Base-by-base conservation (phyloP, 1,284 basidiomycete genomes). In the Microbotryum silenes-acaulis region DNA sequence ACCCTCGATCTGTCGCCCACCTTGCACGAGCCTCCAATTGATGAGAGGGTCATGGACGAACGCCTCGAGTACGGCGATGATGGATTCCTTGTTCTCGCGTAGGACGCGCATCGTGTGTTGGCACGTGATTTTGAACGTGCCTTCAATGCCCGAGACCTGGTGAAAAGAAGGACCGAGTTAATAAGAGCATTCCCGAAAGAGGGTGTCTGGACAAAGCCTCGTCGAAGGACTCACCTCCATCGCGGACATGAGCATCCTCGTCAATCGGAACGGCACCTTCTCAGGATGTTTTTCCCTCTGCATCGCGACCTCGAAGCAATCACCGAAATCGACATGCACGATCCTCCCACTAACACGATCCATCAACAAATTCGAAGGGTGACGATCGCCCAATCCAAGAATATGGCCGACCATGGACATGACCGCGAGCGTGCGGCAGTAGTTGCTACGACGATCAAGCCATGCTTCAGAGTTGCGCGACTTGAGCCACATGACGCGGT, bases 331-430 rank as follows among this genome's bases (percentile, higher is more conserved):
- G 69, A 98, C 97, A 74, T 99, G 86, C 47, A 98, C 88, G 55
- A 99, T 88, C 76, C 97, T 93, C 51, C 96, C 96, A 2, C 90
- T 92, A 63, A 85, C 85, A 66, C 93, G 85, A 75, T 96, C 91
- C 50, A 99, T 81, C 72, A 99, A 82, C 63, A 98, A 76, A 78
- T 99, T 99, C 61, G 89, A 93, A 37, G 96, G 96, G 77, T 99
- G 96, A 27, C 96, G 85, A 78, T 99, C 96, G n/a, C 96, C 96
- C 21, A 99, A 79, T 51, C 96, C 96, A 57, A 99, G 81, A 67
- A 99, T 97, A 77, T 99, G 93, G 20, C 92, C 92, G 66, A 93
- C 71, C 89, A 96, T 97, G 71, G 89, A 92, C 75, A 90, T 97
- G 60, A 94, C 88, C 8, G 91, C 96, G 54, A 99, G 82, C 48